Base-by-base conservation (phyloP, 2,329 filamentous ascomycete genomes). In the Fusarium secorum region DNA sequence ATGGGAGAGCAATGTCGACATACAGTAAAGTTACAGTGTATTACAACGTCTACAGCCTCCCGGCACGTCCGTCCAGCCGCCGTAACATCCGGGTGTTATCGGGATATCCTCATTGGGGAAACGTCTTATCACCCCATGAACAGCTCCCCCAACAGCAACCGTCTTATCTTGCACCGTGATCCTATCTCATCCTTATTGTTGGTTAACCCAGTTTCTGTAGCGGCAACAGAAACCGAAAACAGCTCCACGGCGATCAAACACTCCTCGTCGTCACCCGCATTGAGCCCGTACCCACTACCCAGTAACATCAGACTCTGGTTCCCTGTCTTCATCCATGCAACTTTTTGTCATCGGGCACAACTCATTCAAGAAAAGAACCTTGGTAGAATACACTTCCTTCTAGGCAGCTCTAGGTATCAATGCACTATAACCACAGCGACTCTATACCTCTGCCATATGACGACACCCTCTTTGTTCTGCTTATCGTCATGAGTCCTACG, bases 401-500 rank as follows among this genome's bases (percentile, higher is more conserved):
- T 48, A 70, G 66, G 68, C 61, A 67, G 30, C 53, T 52, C 36
- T 5, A 66, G 41, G 69, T 72, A 71, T 28, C 44, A 41, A 10
- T 33, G 9, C 18, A 41, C 33, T 35, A 11, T 42, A 39, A 42
- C 45, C 30, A n/a, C 20, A 15, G 6, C 18, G 9, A 8, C 22
- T 8, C 3, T 3, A 13, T 58, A 65, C 60, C 4, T 35, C 8
- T 26, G 28, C n/a, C 8, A 60, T 26, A 73, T 72, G 70, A 72
- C 66, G 70, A 72, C 70, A 73, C 70, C 70, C 70, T 73, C 70
- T 54, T 32, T 2, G n/a, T n/a, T 38, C 11, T 66, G 44, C 56
- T 65, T 70, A 70, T 70, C 66, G 64, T 65, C 62, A 70, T 66
- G 62, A 65, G 45, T 61, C 54, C 65, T 55, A 56, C 60, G n/a